Conservation (phyloP, 495 filamentous ascomycete species). For the Tuber umbilicatum region DNA sequence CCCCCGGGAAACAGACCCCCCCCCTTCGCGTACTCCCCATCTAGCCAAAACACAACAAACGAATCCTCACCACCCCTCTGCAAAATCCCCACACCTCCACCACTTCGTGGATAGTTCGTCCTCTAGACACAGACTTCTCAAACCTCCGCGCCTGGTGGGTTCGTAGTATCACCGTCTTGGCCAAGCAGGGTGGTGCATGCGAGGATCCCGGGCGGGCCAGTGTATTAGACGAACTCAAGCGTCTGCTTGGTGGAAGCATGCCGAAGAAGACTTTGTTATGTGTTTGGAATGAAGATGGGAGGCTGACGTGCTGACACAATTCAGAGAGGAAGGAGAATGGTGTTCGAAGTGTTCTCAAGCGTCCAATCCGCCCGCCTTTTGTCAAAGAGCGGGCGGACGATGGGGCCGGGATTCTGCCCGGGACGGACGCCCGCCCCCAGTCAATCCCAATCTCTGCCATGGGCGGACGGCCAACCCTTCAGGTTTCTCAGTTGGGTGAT, state of each 20-base stretch:
- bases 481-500: too few relatives aligned
- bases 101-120: constrained; percentile 69
- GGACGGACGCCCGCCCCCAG: too few relatives aligned
- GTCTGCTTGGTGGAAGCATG: constrained; percentile 63
- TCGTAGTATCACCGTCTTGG: constrained; percentile 67
- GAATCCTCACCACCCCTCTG: neutral
- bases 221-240: constrained; percentile 67
- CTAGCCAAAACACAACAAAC: neutral
- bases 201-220: constrained; percentile 64
- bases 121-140: constrained; percentile 76
- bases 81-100: constrained; percentile 29
- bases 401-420: too few relatives aligned
- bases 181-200: constrained; percentile 45
- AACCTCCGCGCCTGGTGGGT: constrained; percentile 89
- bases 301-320: constrained; percentile 63
- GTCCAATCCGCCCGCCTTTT: too few relatives aligned
- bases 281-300: constrained; percentile 58
- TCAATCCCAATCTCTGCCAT: too few relatives aligned
- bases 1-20: neutral
- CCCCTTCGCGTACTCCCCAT: neutral
- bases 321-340: constrained; percentile 42
- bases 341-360: too few relatives aligned
- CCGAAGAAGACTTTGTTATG: constrained; percentile 66
- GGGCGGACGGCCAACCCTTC: too few relatives aligned
- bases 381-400: too few relatives aligned